Conservation (phyloP, 148 eudicot genomes). For the Rhododendron molle region DNA sequence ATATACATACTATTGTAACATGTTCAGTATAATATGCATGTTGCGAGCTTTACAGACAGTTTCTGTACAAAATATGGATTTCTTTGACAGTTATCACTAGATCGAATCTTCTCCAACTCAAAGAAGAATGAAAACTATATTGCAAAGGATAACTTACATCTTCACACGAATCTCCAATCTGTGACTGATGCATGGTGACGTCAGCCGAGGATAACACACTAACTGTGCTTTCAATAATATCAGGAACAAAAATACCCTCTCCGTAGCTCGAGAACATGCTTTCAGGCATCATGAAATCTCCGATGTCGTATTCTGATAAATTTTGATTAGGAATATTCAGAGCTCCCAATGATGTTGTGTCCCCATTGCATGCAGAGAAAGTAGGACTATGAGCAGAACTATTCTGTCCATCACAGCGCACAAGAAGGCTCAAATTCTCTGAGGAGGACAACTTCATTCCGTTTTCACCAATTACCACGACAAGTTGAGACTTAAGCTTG, state of each 20-base stretch:
- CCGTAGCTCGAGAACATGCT: slow-evolving; percentile 41
- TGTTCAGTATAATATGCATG: neutral
- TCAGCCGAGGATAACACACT: slow-evolving; percentile 64
- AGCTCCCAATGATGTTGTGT: slow-evolving; percentile 50
- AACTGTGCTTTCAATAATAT: slow-evolving; percentile 87
- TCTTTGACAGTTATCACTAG: neutral
- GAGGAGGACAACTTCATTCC: slow-evolving; percentile 63
- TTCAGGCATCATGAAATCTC: slow-evolving; percentile 59
- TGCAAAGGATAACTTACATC: slow-evolving; percentile 39
- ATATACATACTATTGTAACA: neutral
- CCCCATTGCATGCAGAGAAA: slow-evolving; percentile 73
- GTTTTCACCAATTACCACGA: slow-evolving; percentile 46
- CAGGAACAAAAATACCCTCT: slow-evolving; percentile 64
- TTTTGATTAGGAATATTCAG: slow-evolving; percentile 28
- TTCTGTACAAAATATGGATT: neutral
- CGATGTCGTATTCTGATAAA: slow-evolving; percentile 56
- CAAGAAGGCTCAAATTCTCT: slow-evolving; percentile 64
- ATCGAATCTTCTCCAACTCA: neutral
- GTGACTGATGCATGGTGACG: slow-evolving; percentile 63
- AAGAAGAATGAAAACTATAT: neutral
- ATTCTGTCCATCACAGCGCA: slow-evolving; percentile 55
- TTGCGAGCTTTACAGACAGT: too few relatives aligned
- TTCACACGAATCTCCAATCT: slow-evolving; percentile 73
- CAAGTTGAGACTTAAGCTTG: slow-evolving; percentile 47
- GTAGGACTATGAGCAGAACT: slow-evolving; percentile 76